A percentile compares a stretch with the other conserved stretches of the same genome.
Evolutionary conservation across 768 basidiomycete species (phyloP).

Genomic region (Tylopilus cervinicoccineus): DNA sequence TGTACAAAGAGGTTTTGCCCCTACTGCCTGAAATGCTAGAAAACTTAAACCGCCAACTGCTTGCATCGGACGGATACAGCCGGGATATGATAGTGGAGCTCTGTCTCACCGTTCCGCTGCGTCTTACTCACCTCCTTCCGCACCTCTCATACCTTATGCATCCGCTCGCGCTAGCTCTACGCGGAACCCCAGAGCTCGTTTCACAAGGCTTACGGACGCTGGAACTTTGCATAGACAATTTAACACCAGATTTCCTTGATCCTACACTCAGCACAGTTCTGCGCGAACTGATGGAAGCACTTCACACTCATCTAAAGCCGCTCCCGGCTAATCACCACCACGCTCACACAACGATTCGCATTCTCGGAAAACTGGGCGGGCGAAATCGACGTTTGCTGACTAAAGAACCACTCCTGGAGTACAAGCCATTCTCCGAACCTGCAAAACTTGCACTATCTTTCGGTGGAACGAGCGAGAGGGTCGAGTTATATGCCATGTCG

Average conservation of each 20-base stretch:
- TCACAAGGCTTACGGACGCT: conserved; percentile 94
- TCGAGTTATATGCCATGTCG: conserved; percentile 66
- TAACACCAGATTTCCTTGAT: conserved; percentile 96
- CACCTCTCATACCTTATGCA: conserved; percentile 96
- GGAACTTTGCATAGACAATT: conserved; percentile 98
- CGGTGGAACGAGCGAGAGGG: conserved; percentile 54
- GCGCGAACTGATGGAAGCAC: conserved; percentile 89
- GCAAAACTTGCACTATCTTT: conserved; percentile 74
- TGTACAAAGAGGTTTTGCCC: conserved; percentile 96
- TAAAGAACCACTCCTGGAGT: conserved; percentile 73
- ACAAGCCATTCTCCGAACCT: conserved; percentile 63
- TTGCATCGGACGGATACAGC: conserved; percentile 74
- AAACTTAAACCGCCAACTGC: conserved; percentile 84
- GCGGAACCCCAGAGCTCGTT: conserved; percentile 84
- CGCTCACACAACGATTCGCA: conserved; percentile 92
- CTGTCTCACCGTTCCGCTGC: conserved; percentile 92
- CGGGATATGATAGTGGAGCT: conserved; percentile 96
- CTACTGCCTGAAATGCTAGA: conserved; percentile 97
- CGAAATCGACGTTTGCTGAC: conserved; percentile 84
- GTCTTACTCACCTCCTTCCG: conserved; percentile 92
- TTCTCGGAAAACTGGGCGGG: conserved; percentile 94
- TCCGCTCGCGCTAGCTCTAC: conserved; percentile 86
- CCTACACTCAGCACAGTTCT: conserved; percentile 92
- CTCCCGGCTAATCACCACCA: conserved; percentile 85
- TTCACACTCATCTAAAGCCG: conserved; percentile 88